These are phyloP conservation scores for Heracleum sosnowskyi DNA, from an alignment of 129 eudicot genomes.

Conservation along the genomic window DNA sequence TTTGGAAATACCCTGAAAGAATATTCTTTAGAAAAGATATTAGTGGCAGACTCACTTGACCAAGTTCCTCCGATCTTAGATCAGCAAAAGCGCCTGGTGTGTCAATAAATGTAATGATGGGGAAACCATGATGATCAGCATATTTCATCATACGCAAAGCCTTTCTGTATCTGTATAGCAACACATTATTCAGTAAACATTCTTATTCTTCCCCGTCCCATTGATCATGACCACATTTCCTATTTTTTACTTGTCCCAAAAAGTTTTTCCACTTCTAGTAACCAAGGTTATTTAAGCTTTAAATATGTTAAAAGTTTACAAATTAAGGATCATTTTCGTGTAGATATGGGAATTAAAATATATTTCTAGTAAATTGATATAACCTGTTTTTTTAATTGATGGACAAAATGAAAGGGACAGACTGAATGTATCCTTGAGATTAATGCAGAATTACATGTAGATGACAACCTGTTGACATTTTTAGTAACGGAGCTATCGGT, in stretches of 20 bases:
- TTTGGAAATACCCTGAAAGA: not conserved
- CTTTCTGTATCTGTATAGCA: conserved; percentile 17
- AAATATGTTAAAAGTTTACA: no score
- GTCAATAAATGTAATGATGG: conserved; percentile 21
- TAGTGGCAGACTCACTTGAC: conserved; percentile 8
- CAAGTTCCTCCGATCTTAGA: conserved; percentile 24
- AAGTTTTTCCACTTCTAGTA: no score
- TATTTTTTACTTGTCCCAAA: no score
- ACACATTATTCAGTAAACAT: not conserved
- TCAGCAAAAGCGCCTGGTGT: conserved; percentile 30
- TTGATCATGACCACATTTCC: no score
- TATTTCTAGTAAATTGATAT: no score
- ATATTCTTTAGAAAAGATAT: not conserved
- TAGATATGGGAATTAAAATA: no score
- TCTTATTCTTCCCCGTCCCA: not conserved
- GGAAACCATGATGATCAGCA: conserved; percentile 28
- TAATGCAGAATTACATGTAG: not conserved
- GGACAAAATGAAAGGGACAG: no score
- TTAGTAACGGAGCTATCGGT: not conserved
- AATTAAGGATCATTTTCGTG: no score
- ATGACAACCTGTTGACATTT: not conserved
- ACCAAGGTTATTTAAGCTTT: no score
- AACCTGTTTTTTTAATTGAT: no score
- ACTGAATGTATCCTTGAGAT: not conserved
- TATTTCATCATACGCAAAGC: conserved; percentile 25